Percentiles rank a stretch among this genome's conserved stretches.
Evolutionary conservation across 2,329 filamentous ascomycete species (phyloP).

Genomic region (Ascocoryne sarcoides): DNA sequence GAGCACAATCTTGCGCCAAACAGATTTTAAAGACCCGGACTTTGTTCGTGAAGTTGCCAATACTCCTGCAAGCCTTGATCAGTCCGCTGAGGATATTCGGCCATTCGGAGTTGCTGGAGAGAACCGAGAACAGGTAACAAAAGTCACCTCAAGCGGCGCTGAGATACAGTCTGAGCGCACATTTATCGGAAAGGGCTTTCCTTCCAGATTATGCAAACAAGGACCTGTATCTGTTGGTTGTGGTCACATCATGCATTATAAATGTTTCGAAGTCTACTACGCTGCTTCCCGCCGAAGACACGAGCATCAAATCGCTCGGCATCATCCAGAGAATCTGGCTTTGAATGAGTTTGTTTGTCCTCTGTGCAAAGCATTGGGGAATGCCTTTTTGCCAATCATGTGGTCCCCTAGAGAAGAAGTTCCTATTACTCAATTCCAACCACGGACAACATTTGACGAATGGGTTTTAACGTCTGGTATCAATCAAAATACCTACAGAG

Average conservation of each 20-base stretch:
- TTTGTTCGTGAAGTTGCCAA: slow-evolving; percentile 75
- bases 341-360: slow-evolving; percentile 92
- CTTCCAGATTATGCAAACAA: slow-evolving; percentile 52
- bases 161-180: slow-evolving; percentile 67
- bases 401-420: slow-evolving; percentile 90
- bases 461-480: slow-evolving; percentile 17
- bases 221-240: slow-evolving; percentile 86
- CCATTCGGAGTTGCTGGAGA: slow-evolving; percentile 88
- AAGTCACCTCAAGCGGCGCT: slow-evolving; percentile 64
- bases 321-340: slow-evolving; percentile 76
- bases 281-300: slow-evolving; percentile 78
- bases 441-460: slow-evolving; percentile 49
- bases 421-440: slow-evolving; percentile 63
- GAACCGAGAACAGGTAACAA: slow-evolving; percentile 70
- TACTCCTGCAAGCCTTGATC: slow-evolving; percentile 74
- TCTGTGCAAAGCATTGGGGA: slow-evolving; percentile 91
- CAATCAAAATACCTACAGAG: slow-evolving; percentile 4
- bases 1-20: slow-evolving; percentile 79
- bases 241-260: slow-evolving; percentile 97
- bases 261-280: slow-evolving; percentile 88
- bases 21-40: slow-evolving; percentile 70
- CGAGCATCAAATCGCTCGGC: slow-evolving; percentile 82
- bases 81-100: slow-evolving; percentile 70
- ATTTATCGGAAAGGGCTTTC: slow-evolving; percentile 83
- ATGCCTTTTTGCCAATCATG: slow-evolving; percentile 86